Conservation (phyloP, 805 yeast genomes). For the Candida orba region DNA sequence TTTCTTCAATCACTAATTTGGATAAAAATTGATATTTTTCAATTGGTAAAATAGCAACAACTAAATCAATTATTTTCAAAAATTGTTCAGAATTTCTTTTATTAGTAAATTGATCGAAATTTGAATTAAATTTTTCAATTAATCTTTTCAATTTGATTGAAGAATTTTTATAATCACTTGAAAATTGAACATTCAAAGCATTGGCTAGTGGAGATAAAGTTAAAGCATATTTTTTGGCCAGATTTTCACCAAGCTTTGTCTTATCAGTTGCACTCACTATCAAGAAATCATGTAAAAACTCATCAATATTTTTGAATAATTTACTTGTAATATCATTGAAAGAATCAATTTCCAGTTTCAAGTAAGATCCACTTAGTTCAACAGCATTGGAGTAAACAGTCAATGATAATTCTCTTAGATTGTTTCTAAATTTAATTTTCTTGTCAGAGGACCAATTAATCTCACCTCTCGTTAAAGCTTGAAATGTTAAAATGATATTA, state of each 20-base stretch:
- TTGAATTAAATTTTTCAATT: constrained; percentile 21
- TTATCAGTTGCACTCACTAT: constrained; percentile 25
- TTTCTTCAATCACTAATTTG: constrained; percentile 25
- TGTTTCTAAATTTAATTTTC: constrained; percentile 5
- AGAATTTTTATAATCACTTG: constrained; percentile 39
- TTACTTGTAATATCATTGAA: constrained; percentile 7
- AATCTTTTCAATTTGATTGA: constrained; percentile 34
- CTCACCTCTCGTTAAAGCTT: constrained; percentile 41
- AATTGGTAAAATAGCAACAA: constrained; percentile 45
- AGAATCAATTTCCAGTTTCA: constrained; percentile 8
- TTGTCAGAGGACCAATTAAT: constrained; percentile 6
- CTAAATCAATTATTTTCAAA: constrained; percentile 34
- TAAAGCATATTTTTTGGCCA: constrained; percentile 27
- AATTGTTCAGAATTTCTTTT: constrained; percentile 20
- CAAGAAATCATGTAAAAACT: constrained; percentile 31
- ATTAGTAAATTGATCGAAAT: constrained; percentile 18
- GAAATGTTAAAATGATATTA: constrained; percentile 38
- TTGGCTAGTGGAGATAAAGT: constrained; percentile 55
- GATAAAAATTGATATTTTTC: constrained; percentile 35
- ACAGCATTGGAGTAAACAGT: constrained; percentile 15
- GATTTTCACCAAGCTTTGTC: constrained; percentile 9
- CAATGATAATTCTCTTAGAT: constrained; percentile 9
- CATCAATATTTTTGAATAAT: constrained; percentile 23
- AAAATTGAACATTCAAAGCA: constrained; percentile 48
- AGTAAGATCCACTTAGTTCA: constrained; percentile 8